Percentiles rank a stretch among this genome's conserved stretches.
Conservation (phyloP, 805 yeast genomes). For the Alloascoidea hylecoeti region DNA sequence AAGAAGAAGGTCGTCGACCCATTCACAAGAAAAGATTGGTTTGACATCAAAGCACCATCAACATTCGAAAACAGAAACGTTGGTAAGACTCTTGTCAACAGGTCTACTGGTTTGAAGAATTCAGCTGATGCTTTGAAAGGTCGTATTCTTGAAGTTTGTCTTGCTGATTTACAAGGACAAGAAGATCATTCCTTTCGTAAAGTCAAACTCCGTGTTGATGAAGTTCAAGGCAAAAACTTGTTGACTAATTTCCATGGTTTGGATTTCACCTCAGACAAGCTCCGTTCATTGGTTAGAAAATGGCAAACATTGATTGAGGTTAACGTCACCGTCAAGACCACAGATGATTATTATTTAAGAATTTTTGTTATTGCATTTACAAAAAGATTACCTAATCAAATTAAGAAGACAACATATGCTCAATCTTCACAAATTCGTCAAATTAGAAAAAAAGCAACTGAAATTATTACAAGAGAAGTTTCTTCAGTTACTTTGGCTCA, state of each 20-base stretch:
- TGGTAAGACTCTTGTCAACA: slow-evolving; percentile 97
- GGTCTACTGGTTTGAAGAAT: slow-evolving; percentile 94
- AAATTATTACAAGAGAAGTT: slow-evolving; percentile 94
- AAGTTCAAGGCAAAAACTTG: slow-evolving; percentile 97
- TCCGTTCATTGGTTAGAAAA: slow-evolving; percentile 95
- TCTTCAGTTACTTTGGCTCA: slow-evolving; percentile 90
- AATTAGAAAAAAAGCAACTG: slow-evolving; percentile 92
- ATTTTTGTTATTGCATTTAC: slow-evolving; percentile 97
- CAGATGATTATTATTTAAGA: slow-evolving; percentile 95
- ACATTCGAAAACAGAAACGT: slow-evolving; percentile 97
- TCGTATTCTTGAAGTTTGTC: slow-evolving; percentile 88
- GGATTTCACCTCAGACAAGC: slow-evolving; percentile 95
- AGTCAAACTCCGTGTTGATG: slow-evolving; percentile 94
- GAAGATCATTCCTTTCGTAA: slow-evolving; percentile 98
- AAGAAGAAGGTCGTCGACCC: slow-evolving; percentile 99
- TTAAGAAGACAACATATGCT: slow-evolving; percentile 96
- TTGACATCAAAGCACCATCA: slow-evolving; percentile 96
- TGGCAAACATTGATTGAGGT: slow-evolving; percentile 99
- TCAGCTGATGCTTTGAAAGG: slow-evolving; percentile 98
- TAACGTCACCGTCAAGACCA: slow-evolving; percentile 93
- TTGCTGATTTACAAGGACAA: slow-evolving; percentile 96
- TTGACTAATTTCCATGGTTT: slow-evolving; percentile 99
- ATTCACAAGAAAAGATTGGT: slow-evolving; percentile 99
- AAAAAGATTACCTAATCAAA: slow-evolving; percentile 92
- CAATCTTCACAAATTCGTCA: slow-evolving; percentile 95